Percentiles rank a stretch among this genome's conserved stretches.
These are phyloP conservation scores for Ambrosia artemisiifolia DNA, from an alignment of 129 eudicot species.

Conservation along the genomic window DNA sequence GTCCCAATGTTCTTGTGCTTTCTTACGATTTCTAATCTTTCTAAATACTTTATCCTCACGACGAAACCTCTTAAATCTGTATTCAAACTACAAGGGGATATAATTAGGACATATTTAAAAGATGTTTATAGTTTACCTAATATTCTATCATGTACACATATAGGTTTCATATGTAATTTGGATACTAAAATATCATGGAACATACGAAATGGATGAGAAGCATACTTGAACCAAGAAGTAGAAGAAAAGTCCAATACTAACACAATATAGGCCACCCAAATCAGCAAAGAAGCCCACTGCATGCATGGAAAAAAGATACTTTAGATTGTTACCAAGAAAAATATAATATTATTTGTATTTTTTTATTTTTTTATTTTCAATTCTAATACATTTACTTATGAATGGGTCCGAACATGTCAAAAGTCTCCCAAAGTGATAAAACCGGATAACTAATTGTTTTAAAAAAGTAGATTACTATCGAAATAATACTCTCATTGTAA, in stretches of 20 bases:
- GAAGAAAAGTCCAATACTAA: slow-evolving; percentile 77
- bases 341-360: not conserved
- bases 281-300: slow-evolving; percentile 97
- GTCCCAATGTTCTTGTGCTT: slow-evolving; percentile 81
- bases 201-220: slow-evolving; percentile 21
- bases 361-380: not conserved
- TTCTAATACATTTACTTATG: not conserved
- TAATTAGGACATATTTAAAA: slow-evolving; percentile 1
- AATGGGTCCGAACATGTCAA: not conserved
- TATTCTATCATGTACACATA: not conserved
- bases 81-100: slow-evolving; percentile 57
- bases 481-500: not conserved
- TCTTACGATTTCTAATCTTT: slow-evolving; percentile 60
- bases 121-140: not conserved
- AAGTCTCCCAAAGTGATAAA: not conserved
- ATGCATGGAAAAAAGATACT: slow-evolving; percentile 36
- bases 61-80: slow-evolving; percentile 78
- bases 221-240: slow-evolving; percentile 86
- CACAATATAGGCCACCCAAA: slow-evolving; percentile 86
- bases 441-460: too few relatives aligned
- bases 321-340: slow-evolving; percentile 16
- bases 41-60: slow-evolving; percentile 66
- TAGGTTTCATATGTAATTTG: slow-evolving; percentile 1
- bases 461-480: not conserved
- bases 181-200: not conserved